phyloP scores from a whole-genome alignment of 2,329 filamentous ascomycete genomes.

The Stachybotrys chlorohalonatus region DNA sequence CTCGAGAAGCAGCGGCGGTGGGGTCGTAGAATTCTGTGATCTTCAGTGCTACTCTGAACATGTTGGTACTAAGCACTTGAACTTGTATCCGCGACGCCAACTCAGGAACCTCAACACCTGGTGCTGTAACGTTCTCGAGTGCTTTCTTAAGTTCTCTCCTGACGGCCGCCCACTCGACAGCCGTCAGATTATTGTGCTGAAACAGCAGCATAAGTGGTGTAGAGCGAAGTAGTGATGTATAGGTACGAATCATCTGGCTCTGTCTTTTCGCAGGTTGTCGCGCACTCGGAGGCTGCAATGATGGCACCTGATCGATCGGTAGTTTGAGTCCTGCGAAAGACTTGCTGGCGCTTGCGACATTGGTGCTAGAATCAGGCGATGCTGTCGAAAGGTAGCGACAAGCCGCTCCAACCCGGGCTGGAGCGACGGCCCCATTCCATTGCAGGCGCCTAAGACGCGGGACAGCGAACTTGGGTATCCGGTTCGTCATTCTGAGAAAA shows the following conservation, averaged over 20 bases:
- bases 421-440: background rate
- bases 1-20: conserved; percentile 23
- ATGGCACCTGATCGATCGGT: conserved; percentile 44
- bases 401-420: conserved; percentile 1
- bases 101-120: conserved; percentile 25
- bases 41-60: conserved; percentile 76
- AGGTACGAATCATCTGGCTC: conserved; percentile 76
- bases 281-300: conserved; percentile 78
- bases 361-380: background rate
- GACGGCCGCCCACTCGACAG: conserved; percentile 49
- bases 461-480: conserved; percentile 6
- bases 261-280: conserved; percentile 82
- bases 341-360: conserved; percentile 2
- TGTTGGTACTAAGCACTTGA: conserved; percentile 79
- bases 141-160: conserved; percentile 34
- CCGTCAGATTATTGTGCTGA: conserved; percentile 59
- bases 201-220: conserved; percentile 81
- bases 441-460: conserved; percentile 11
- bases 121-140: conserved; percentile 26
- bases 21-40: conserved; percentile 76
- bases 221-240: conserved; percentile 79
- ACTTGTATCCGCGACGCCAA: conserved; percentile 60
- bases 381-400: conserved; percentile 10
- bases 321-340: conserved; percentile 3
- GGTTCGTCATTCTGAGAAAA: conserved; percentile 10